Evolutionary conservation across 352 stramenopile genomes (phyloP), one percentile per base, ranked within the genome.

Genomic region (Phytophthora brassicae): DNA sequence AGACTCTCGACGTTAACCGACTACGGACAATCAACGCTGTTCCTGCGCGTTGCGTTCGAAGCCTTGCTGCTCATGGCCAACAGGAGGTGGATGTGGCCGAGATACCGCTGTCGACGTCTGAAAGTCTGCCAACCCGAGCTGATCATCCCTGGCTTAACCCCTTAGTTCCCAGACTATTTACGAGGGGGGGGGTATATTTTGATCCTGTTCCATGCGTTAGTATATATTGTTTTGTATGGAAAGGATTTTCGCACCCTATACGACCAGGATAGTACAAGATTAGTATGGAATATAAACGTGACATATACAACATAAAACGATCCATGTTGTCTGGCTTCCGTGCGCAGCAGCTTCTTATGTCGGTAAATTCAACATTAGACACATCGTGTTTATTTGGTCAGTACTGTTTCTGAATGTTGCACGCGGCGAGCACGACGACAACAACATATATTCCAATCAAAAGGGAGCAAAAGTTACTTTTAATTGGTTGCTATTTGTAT

Each of bases 121-220:
- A n/a, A n/a, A n/a, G n/a, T n/a, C n/a, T n/a, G n/a, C n/a, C n/a
- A n/a, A n/a, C n/a, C n/a, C n/a, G n/a, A n/a, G n/a, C n/a, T n/a
- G n/a, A n/a, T n/a, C n/a, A n/a, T n/a, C n/a, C n/a, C n/a, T n/a
- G n/a, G n/a, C n/a, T 41, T 41, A 41, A 41, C 35, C 35, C 35
- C 35, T 41, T 41, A 19, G 2, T 41, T 41, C 35, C 35, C 2
- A 24, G 5, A 20, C 20, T 16, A 64, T 52, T 56, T 45, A 11
- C 28, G 19, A n/a, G n/a, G n/a, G n/a, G n/a, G 7, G 39, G 47
- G 28, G 56, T 64, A 57, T 31, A 48, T 57, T 52, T 57, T 64
- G 24, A 44, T 16, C 39, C n/a, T 2, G 14, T 52, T 4, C 26
- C 46, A 64, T 47, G 57, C 57, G 46, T 53, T 3, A 50, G 41